Evolutionary conservation across 495 filamentous ascomycete genomes (phyloP).

Genomic region (Penicillium cataractarum): DNA sequence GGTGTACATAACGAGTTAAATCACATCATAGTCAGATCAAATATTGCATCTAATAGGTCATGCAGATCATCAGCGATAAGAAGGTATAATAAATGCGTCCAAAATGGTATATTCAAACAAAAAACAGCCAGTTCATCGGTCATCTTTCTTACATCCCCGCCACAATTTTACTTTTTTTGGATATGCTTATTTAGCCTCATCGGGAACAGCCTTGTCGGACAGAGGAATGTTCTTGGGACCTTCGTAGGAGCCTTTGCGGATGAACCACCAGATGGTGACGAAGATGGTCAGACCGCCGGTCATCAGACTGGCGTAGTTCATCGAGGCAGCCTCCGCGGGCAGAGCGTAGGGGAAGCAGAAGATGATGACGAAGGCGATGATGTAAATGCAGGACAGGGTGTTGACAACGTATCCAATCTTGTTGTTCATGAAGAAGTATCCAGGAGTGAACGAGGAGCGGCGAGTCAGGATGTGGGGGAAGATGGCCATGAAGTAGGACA

Average conservation of each 20-base stretch:
- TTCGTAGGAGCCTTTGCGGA: slow-evolving; percentile 39
- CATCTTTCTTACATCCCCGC: not conserved
- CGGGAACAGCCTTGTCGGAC: slow-evolving; percentile 37
- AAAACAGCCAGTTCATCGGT: slow-evolving; percentile 1
- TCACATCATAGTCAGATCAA: slow-evolving; percentile 19
- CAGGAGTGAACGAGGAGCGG: slow-evolving; percentile 64
- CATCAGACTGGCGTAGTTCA: slow-evolving; percentile 76
- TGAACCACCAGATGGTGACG: slow-evolving; percentile 45
- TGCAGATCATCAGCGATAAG: slow-evolving; percentile 20
- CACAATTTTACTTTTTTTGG: not conserved
- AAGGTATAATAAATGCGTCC: slow-evolving; percentile 12
- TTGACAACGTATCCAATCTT: slow-evolving; percentile 64
- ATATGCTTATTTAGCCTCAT: slow-evolving; percentile 29
- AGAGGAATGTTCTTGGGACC: slow-evolving; percentile 44
- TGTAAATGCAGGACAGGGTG: slow-evolving; percentile 61
- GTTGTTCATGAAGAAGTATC: slow-evolving; percentile 70
- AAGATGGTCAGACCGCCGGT: slow-evolving; percentile 60
- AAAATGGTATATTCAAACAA: slow-evolving; percentile 21
- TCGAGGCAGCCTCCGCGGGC: slow-evolving; percentile 57
- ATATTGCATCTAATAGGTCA: slow-evolving; percentile 10
- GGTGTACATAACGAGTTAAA: slow-evolving; percentile 19
- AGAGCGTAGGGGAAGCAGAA: slow-evolving; percentile 76
- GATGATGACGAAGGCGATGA: slow-evolving; percentile 70
- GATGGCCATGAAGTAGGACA: slow-evolving; percentile 78
- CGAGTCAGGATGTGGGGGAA: slow-evolving; percentile 70